Evolutionary conservation across 805 yeast genomes (phyloP).

Genomic region (Vanderwaltozyma yarrowii): DNA sequence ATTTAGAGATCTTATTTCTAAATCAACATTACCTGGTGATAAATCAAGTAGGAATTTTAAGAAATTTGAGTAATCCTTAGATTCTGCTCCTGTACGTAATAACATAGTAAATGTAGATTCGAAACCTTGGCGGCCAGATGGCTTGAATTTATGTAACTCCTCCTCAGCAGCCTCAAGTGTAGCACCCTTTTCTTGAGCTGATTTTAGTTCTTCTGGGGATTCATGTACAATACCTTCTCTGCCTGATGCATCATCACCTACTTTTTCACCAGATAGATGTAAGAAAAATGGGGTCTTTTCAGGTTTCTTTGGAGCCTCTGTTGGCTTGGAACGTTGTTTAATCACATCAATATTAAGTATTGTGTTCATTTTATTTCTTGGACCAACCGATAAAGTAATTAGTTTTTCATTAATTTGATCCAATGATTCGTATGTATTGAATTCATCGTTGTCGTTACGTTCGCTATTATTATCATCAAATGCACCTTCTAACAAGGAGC

Average conservation of each 20-base stretch:
- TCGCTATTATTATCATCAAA: conserved; percentile 33
- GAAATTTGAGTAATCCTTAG: conserved; percentile 38
- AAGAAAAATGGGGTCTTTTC: conserved; percentile 77
- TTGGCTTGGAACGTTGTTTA: conserved; percentile 80
- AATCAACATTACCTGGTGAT: conserved; percentile 70
- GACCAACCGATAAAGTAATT: conserved; percentile 65
- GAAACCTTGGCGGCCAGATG: conserved; percentile 35
- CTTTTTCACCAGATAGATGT: conserved; percentile 50
- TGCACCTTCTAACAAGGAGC: conserved; percentile 68
- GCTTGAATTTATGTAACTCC: conserved; percentile 20
- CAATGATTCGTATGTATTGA: conserved; percentile 38
- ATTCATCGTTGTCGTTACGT: conserved; percentile 22
- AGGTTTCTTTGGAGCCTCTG: conserved; percentile 77
- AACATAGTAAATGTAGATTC: conserved; percentile 66
- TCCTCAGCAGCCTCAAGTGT: conserved; percentile 20
- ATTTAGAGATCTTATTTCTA: conserved; percentile 76
- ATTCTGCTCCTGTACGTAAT: conserved; percentile 42
- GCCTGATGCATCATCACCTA: conserved; percentile 54
- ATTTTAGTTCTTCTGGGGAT: conserved; percentile 10
- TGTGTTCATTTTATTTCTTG: conserved; percentile 71
- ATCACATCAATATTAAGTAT: conserved; percentile 74
- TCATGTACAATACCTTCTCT: conserved; percentile 30
- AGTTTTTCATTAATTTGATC: conserved; percentile 55
- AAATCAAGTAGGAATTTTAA: conserved; percentile 44
- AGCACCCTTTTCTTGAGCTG: conserved; percentile 10